Evolutionary conservation across 2,329 filamentous ascomycete species (phyloP).

Genomic region (Metarhizium humberi): DNA sequence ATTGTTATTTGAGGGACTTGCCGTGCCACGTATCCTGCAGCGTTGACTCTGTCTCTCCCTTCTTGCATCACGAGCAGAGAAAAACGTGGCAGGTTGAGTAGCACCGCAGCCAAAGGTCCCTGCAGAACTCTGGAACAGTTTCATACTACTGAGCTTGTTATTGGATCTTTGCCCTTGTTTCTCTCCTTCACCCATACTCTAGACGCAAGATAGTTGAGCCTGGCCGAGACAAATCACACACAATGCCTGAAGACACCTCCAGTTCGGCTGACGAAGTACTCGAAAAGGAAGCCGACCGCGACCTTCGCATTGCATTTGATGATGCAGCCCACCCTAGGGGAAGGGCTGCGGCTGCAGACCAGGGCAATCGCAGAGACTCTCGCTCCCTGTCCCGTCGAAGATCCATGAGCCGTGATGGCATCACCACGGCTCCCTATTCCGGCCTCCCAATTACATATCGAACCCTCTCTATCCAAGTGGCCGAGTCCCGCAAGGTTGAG

Average conservation of each 20-base stretch:
- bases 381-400: slow-evolving; percentile 14
- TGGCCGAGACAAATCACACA: background rate
- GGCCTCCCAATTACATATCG: slow-evolving; percentile 30
- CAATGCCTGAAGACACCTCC: slow-evolving; percentile 11
- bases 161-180: background rate
- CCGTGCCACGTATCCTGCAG: background rate
- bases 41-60: background rate
- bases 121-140: background rate
- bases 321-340: slow-evolving; percentile 13
- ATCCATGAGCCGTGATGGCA: slow-evolving; percentile 15
- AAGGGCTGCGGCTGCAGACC: slow-evolving; percentile 6
- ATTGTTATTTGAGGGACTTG: slow-evolving; percentile 1
- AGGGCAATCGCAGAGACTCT: slow-evolving; percentile 4
- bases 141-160: background rate
- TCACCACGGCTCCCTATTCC: slow-evolving; percentile 22
- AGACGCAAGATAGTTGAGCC: background rate
- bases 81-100: slow-evolving; percentile 4
- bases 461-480: slow-evolving; percentile 30
- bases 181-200: background rate
- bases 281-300: slow-evolving; percentile 14
- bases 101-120: slow-evolving; percentile 2
- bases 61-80: background rate
- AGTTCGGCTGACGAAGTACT: slow-evolving; percentile 8
- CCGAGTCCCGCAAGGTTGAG: slow-evolving; percentile 24
- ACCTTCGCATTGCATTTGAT: slow-evolving; percentile 16